Base-by-base conservation (phyloP, 306 rosid genomes). In the Parietaria judaica region DNA sequence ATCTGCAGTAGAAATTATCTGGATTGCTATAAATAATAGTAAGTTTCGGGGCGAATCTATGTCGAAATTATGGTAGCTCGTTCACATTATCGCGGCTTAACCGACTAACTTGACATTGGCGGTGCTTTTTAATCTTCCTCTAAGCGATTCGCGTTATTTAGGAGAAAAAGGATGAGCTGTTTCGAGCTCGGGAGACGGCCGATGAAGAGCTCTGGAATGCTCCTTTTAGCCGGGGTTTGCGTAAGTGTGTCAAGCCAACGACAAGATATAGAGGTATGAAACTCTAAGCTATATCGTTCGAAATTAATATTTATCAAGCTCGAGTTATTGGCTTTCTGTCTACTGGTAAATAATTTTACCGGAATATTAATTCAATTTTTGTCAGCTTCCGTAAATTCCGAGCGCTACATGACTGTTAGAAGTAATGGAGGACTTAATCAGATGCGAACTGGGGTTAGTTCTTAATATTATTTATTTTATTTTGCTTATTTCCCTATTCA, bases 371-470 rank as follows among this genome's bases (percentile, higher is more conserved):
- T 4, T 39, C 44, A 7, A 7, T 39, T 39, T 39, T 39, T 39
- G 38, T 66, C 80, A 90, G 97, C 88, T 80, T 72, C 81, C 65
- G 80, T 57, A 64, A 77, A 39, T 52, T 79, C 74, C 64, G 84
- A 81, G 15, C 94, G 51, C 70, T 90, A 86, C 78, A 66, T 90
- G 51, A 77, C 95, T 36, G 97, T 90, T 69, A 85, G 73, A 77
- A 80, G 94, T 78, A 86, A 90, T 55, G 97, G 97, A 36, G 97
- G 97, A 76, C 71, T 90, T 36, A 90, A 90, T 76, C 97, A 90
- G 74, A 86, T 90, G 97, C 95, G 97, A 58, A 87, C 97, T 61
- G 95, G 97, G 66, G 97, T 90, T 84, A 77, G 95, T 78, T 57
- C 35, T 54, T 64, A 4, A 9, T n/a, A n/a, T n/a, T n/a, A n/a